Evolutionary conservation across 495 filamentous ascomycete genomes (phyloP).

Genomic region (Lindgomyces ingoldianus): DNA sequence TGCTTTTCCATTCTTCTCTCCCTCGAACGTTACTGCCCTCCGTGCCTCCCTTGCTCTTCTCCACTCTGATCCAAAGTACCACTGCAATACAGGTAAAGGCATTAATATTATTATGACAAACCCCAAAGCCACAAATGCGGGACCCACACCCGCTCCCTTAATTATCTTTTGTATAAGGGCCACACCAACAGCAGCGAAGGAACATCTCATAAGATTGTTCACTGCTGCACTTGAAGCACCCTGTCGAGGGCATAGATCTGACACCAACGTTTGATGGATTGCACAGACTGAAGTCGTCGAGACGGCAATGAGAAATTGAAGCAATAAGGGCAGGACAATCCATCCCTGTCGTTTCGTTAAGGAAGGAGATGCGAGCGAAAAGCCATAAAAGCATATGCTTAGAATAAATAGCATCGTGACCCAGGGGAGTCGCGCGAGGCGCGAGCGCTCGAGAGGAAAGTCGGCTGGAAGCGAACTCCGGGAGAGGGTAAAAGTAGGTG

Average conservation of each 20-base stretch:
- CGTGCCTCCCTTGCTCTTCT: neutral
- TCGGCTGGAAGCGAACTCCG: neutral
- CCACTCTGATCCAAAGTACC: slow-evolving; percentile 16
- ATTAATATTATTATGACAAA: slow-evolving; percentile 5
- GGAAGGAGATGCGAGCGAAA: slow-evolving; percentile 2
- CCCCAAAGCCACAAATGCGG: slow-evolving; percentile 8
- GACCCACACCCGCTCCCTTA: neutral
- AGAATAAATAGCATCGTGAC: neutral
- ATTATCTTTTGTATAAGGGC: slow-evolving; percentile 4
- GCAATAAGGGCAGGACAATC: slow-evolving; percentile 1
- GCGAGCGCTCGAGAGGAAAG: slow-evolving; percentile 12
- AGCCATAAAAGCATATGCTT: slow-evolving; percentile 8
- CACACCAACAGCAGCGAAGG: slow-evolving; percentile 1
- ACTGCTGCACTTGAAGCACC: neutral
- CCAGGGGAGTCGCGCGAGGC: neutral
- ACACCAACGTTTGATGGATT: slow-evolving; percentile 13
- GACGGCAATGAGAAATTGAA: slow-evolving; percentile 11
- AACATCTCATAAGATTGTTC: neutral
- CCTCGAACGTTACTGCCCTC: neutral
- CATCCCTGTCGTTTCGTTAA: neutral
- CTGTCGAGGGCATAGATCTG: slow-evolving; percentile 1
- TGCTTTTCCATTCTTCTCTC: neutral
- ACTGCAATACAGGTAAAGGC: slow-evolving; percentile 3
- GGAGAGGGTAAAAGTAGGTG: neutral
- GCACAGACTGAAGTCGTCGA: slow-evolving; percentile 5